Evolutionary conservation across 148 eudicot species (phyloP).

Genomic region (Persicaria tinctoria): DNA sequence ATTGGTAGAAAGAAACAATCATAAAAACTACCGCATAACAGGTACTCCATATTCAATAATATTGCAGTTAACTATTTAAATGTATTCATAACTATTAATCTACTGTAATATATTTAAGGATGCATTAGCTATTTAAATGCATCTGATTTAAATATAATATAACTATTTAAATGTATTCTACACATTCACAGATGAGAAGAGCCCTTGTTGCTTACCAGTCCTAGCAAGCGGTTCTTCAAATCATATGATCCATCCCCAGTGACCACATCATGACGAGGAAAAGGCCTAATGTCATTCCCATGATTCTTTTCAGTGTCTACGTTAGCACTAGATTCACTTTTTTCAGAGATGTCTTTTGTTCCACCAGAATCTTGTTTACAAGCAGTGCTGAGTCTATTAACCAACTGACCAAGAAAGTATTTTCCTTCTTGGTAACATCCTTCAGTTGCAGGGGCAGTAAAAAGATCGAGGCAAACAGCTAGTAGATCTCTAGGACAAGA

Average conservation of each 20-base stretch:
- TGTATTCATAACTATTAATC: background rate
- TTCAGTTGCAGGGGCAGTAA: constrained; percentile 40
- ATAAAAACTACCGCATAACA: background rate
- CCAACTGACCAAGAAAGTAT: constrained; percentile 57
- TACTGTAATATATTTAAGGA: background rate
- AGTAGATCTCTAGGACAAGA: constrained; percentile 65
- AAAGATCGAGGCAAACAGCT: constrained; percentile 70
- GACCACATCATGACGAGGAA: constrained; percentile 22
- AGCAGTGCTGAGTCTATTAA: constrained; percentile 30
- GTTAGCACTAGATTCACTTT: constrained; percentile 16
- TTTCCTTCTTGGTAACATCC: constrained; percentile 46
- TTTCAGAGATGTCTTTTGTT: constrained; percentile 16
- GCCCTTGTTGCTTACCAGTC: constrained; percentile 49
- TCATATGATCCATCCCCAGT: constrained; percentile 22
- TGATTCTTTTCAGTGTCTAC: constrained; percentile 18
- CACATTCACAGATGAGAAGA: background rate
- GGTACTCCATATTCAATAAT: background rate
- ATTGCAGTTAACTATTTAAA: no score
- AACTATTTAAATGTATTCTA: background rate
- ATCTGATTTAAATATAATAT: background rate
- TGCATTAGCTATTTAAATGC: background rate
- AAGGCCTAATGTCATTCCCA: constrained; percentile 16
- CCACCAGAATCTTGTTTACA: constrained; percentile 19
- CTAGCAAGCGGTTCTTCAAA: constrained; percentile 52
- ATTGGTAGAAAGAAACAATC: background rate